phyloP scores from a whole-genome alignment of 306 rosid species.

The Dryas alaskensis region DNA sequence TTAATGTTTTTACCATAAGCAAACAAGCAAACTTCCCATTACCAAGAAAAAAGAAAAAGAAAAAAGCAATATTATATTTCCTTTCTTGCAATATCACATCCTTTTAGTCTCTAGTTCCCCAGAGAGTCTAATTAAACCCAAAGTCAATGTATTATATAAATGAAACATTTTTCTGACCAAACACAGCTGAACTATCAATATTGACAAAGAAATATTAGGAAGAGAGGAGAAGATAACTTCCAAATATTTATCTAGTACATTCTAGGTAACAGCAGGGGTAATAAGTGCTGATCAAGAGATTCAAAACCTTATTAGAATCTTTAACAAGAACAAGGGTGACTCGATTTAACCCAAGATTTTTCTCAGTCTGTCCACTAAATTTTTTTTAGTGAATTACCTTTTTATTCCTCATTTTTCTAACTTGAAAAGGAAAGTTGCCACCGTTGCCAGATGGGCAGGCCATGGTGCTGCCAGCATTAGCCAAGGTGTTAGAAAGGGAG shows the following conservation, averaged over 20 bases:
- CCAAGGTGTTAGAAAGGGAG: not conserved
- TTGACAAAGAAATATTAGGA: not conserved
- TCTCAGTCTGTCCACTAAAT: too few species aligned
- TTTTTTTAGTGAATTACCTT: not conserved
- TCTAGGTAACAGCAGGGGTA: not conserved
- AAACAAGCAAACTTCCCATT: not conserved
- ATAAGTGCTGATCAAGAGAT: not conserved
- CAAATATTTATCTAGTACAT: not conserved
- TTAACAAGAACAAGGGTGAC: too few species aligned
- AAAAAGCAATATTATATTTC: not conserved
- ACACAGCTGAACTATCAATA: not conserved
- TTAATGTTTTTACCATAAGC: not conserved
- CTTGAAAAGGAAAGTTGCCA: not conserved
- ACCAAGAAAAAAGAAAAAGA: not conserved
- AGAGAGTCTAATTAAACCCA: not conserved
- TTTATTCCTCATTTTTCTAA: not conserved
- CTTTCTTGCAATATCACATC: constrained; percentile 4
- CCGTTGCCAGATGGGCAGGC: not conserved
- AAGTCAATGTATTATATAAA: not conserved
- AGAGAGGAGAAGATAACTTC: not conserved
- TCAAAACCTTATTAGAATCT: too few species aligned
- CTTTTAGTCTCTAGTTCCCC: not conserved
- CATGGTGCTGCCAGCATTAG: not conserved
- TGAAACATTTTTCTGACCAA: not conserved
- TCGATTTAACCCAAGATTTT: too few species aligned